Base-by-base conservation (phyloP, 2,329 filamentous ascomycete genomes). In the Cryphonectria naterciae region DNA sequence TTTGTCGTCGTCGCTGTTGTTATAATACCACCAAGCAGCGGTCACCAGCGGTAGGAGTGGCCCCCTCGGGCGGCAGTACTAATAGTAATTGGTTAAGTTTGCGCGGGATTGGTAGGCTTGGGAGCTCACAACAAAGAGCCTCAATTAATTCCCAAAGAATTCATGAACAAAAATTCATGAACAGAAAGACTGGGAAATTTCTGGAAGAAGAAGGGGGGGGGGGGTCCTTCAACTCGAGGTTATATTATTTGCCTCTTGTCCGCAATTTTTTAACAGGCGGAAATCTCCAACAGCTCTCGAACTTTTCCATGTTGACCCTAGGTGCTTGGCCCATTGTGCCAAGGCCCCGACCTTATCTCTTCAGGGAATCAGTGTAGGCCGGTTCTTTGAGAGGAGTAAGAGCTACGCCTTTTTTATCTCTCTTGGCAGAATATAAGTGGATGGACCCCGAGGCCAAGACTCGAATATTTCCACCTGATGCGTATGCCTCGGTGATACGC, bases 281-380 rank as follows among this genome's bases (percentile, higher is more conserved):
- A 6, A 56, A 56, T 28, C n/a, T 56, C 11, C 28, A 58, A 35
- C 15, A 17, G 54, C 25, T 58, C 52, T 58, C 35, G 28, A 49
- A 49, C 46, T 35, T 17, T 58, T 58, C 25, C 28, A 19, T 35
- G 25, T 19, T 35, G 54, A 32, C 54, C 52, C 15, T 32, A 58
- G 15, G 28, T 32, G 25, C 54, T 58, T 58, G 54, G 54, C 54
- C 25, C 13, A 5, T 28, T 56, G 25, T 19, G 54, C 54, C 54
- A 58, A 58, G 54, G 10, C 54, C 19, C 25, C 54, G 54, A 58
- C 28, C 54, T 58, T 58, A 58, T 58, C 54, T 58, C 54, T 58
- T 28, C 5, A 58, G 35, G 54, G 13, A 19, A 28, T 28, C 15
- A 58, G 17, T 58, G 54, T 15, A 32, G 28, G 25, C 54, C 54